A percentile compares a stretch with the other conserved stretches of the same genome.
Evolutionary conservation across 2,329 filamentous ascomycete genomes (phyloP).

Genomic region (Parafenestella ontariensis): DNA sequence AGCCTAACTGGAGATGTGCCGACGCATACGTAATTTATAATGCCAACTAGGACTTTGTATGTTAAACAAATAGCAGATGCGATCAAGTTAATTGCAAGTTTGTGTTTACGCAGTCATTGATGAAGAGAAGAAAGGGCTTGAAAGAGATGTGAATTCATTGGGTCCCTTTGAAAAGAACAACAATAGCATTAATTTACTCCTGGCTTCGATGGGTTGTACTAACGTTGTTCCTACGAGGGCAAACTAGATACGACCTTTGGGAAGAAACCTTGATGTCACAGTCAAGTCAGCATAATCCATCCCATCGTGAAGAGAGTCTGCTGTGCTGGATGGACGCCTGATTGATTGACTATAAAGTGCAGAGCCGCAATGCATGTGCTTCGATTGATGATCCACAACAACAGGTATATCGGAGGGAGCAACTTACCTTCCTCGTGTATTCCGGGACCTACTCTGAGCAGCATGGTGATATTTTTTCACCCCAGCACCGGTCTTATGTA

Average conservation of each 20-base stretch:
- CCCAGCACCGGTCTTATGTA: conserved; percentile 22
- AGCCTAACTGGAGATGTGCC: background rate
- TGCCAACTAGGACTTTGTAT: too few relatives aligned
- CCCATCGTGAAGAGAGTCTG: background rate
- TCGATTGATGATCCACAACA: background rate
- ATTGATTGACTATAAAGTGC: background rate
- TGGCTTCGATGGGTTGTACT: background rate
- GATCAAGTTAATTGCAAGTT: too few relatives aligned
- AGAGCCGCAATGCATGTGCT: too few relatives aligned
- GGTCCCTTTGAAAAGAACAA: background rate
- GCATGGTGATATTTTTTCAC: conserved; percentile 16
- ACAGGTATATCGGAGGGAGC: background rate
- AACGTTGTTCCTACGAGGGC: background rate
- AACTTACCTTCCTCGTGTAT: conserved; percentile 14
- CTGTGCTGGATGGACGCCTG: background rate
- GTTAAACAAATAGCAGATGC: too few relatives aligned
- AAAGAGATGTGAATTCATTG: background rate
- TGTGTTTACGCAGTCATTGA: background rate
- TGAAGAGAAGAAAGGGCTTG: background rate
- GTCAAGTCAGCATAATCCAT: background rate
- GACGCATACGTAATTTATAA: too few relatives aligned
- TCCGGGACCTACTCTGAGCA: conserved; percentile 14
- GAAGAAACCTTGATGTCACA: background rate
- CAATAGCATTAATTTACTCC: background rate
- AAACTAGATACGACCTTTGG: background rate